A percentile compares a stretch with the other conserved stretches of the same genome.
Conservation (phyloP, 306 rosid genomes). For the Quercus berberidifolia region DNA sequence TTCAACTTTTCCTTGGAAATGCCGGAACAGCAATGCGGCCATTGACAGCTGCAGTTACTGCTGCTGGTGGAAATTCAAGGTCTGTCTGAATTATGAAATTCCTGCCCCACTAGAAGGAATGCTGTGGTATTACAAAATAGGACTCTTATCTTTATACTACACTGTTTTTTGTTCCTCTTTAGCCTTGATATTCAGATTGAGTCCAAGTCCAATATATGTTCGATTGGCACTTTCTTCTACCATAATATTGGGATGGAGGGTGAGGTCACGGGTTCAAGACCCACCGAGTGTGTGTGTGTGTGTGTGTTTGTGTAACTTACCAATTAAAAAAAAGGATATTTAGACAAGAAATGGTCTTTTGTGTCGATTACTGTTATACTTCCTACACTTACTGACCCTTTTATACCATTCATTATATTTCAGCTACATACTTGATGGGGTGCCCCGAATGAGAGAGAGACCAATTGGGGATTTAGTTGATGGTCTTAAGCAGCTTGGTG, state of each 20-base stretch:
- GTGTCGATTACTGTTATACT: background rate
- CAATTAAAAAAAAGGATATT: no score
- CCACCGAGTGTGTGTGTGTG: no score
- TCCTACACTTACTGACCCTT: slow-evolving; percentile 7
- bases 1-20: slow-evolving; percentile 93
- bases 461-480: slow-evolving; percentile 93
- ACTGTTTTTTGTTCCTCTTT: background rate
- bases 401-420: slow-evolving; percentile 22
- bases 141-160: background rate
- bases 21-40: slow-evolving; percentile 99
- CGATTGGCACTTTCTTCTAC: no score
- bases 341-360: background rate
- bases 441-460: slow-evolving; percentile 99
- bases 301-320: no score
- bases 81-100: slow-evolving; percentile 15
- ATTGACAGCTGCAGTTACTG: slow-evolving; percentile 88
- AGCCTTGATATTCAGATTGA: no score
- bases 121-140: background rate
- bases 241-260: no score
- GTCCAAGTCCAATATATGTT: no score
- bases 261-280: no score
- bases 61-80: slow-evolving; percentile 96
- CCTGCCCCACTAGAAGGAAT: background rate
- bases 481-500: slow-evolving; percentile 98
- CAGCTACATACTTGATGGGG: slow-evolving; percentile 96